Base-by-base conservation (phyloP, 1,284 basidiomycete species). In the Rhodotorula sp. region DNA sequence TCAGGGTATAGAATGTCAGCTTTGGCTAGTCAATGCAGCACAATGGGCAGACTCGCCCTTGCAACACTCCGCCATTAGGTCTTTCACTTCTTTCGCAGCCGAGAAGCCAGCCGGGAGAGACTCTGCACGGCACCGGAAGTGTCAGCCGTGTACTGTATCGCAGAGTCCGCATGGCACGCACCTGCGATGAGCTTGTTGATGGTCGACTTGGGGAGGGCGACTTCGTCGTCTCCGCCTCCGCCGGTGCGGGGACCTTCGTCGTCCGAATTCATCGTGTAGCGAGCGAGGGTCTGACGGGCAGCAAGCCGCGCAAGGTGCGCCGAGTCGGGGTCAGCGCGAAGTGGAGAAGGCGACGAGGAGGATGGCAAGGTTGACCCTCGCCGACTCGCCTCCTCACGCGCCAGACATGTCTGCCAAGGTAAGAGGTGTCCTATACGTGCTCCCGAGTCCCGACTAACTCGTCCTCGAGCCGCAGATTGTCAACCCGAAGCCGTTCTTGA, bases 401-500 rank as follows among this genome's bases (percentile, higher is more conserved):
- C 62, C 20, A 13, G 30, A n/a, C 65, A 71, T 71, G 70, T 71
- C 70, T 49, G 51, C 68, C 58, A 65, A 71, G 55, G 69, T 64
- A 10, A 54, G 69, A 36, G 9, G 1, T 0, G 44, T 1, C 24
- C 6, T n/a, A 2, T 22, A 46, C 9, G 10, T 34, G 24, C 27
- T 24, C 19, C 55, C 10, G 8, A 13, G 19, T 10, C 24, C 4
- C 32, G 20, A n/a, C 60, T 36, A 24, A 55, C 56, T 2, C 39
- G 9, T n/a, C 20, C 15, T 27, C 51, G 10, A 29, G 20, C n/a
- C 70, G 75, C 56, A 88, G 78, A 94, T 94, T 74, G 92, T 98
- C 78, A 99, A 99, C 83, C 95, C 96, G 27, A 98, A 98, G 83
- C 96, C 96, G 13, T 99, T 99, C 83, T 86, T 99, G 78, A 93